These are phyloP conservation scores for Beta corolliflora DNA, from an alignment of 179 eudicot genomes.

Conservation along the genomic window DNA sequence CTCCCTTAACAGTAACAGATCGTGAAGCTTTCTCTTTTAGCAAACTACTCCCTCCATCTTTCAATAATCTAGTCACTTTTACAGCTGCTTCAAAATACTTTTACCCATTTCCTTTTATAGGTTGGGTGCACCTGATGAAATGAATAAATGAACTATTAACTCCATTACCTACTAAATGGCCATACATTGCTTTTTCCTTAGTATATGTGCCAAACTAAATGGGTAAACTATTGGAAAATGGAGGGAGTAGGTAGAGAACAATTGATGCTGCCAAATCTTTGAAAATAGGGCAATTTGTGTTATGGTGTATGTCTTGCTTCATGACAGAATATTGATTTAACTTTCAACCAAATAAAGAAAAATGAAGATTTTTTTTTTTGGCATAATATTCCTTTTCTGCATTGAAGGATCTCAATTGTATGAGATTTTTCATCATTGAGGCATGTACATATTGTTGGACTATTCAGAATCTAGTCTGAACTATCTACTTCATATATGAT, in stretches of 20 bases:
- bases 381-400: neutral
- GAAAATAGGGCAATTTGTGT: constrained; percentile 7
- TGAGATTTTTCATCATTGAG: neutral
- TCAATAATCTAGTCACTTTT: no score
- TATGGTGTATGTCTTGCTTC: neutral
- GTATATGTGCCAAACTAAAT: no score
- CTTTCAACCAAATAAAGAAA: no score
- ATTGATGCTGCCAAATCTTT: neutral
- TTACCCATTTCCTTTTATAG: no score
- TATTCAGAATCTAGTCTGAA: neutral
- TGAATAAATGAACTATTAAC: no score
- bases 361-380: neutral
- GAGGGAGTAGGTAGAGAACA: neutral
- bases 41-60: neutral
- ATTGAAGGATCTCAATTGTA: no score
- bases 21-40: constrained; percentile 1
- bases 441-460: neutral
- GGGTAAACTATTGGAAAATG: no score
- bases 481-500: neutral
- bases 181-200: no score
- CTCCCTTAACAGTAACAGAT: neutral
- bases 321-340: neutral
- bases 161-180: no score
- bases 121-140: no score
- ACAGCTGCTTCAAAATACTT: no score